phyloP scores from a whole-genome alignment of 768 basidiomycete genomes.

The Amanita subjunquillea region DNA sequence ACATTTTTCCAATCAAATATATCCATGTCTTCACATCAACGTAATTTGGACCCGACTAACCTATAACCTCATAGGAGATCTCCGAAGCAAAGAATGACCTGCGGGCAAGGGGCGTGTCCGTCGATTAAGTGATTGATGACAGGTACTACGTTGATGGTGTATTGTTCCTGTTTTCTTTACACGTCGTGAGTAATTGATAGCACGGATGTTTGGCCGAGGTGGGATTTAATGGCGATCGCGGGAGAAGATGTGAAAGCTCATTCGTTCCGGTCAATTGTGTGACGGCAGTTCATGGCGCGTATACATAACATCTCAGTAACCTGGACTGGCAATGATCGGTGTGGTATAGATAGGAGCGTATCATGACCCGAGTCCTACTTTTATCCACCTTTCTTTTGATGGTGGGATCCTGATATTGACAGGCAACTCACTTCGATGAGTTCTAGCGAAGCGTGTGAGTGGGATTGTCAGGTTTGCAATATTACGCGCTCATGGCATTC shows the following conservation, averaged over 20 bases:
- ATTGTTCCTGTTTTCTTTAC: not conserved
- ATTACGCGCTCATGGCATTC: not conserved
- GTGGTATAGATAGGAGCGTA: not conserved
- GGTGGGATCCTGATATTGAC: not conserved
- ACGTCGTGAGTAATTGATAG: not conserved
- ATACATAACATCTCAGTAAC: not conserved
- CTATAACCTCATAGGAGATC: constrained; percentile 41
- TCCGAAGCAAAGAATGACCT: constrained; percentile 41
- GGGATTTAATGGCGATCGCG: not conserved
- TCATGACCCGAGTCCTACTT: not conserved
- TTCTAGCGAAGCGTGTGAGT: not conserved
- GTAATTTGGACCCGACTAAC: constrained; percentile 5
- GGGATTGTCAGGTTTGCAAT: not conserved
- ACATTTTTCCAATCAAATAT: not conserved
- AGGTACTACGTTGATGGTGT: not conserved
- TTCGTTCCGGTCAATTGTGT: not conserved
- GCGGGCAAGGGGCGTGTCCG: constrained; percentile 46
- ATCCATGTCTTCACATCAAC: not conserved
- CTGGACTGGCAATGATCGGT: not conserved
- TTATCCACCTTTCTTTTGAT: not conserved
- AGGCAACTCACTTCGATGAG: not conserved
- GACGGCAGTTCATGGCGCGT: not conserved
- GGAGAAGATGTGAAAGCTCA: not conserved
- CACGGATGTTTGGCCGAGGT: not conserved
- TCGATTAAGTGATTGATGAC: constrained; percentile 32